Evolutionary conservation across 371 early-diverging fungal genomes (phyloP).

Genomic region (Scutellospora calospora): DNA sequence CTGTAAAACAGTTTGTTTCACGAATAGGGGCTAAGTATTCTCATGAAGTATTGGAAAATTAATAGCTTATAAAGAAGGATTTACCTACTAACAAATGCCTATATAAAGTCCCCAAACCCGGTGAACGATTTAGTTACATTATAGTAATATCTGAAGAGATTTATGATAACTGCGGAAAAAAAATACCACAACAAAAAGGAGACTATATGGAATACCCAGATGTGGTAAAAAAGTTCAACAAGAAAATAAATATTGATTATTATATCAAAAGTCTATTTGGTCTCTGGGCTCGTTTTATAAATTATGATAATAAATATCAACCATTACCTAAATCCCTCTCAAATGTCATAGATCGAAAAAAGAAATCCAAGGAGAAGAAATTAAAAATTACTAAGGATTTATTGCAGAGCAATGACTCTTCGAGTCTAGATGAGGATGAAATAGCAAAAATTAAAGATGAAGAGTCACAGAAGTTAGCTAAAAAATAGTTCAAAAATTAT

Average conservation of each 20-base stretch:
- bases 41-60: not conserved
- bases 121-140: constrained; percentile 3
- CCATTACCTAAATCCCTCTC: not conserved
- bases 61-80: constrained; percentile 16
- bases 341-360: not conserved
- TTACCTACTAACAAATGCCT: not conserved
- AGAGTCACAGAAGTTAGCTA: constrained; percentile 17
- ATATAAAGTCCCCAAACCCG: constrained; percentile 1
- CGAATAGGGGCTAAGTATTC: not conserved
- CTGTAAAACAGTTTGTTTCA: not conserved
- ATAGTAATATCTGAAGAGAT: not conserved
- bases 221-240: not conserved
- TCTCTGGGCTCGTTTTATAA: constrained; percentile 30
- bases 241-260: constrained; percentile 32
- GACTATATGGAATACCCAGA: constrained; percentile 37
- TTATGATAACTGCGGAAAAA: no score
- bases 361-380: no score
- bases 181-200: not conserved
- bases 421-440: not conserved
- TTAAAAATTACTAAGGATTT: not conserved
- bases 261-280: constrained; percentile 5
- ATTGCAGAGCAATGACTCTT: not conserved
- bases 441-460: not conserved
- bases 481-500: constrained; percentile 9
- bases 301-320: constrained; percentile 9